Evolutionary conservation across 2,329 filamentous ascomycete species (phyloP), one percentile per base, ranked within the genome.

Genomic region (Penicillium griseofulvum): DNA sequence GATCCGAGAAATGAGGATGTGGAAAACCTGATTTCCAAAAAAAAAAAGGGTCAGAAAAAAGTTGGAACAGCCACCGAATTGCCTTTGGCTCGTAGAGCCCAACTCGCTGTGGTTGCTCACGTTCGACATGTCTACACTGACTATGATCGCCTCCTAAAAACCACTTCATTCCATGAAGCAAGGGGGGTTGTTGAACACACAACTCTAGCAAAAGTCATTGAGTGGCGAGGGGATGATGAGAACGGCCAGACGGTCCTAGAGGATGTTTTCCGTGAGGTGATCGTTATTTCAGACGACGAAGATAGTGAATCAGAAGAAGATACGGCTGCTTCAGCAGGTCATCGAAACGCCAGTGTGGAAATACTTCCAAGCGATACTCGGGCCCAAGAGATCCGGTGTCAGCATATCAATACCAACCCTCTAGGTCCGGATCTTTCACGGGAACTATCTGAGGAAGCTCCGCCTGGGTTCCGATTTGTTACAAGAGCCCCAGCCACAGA

Each of bases 261-360:
- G 65, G 83, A 86, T 61, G 81, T 84, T 29, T 83, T 87, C 50
- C 80, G 82, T 47, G 84, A 87, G 68, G 81, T 85, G 55, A 85
- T 87, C 62, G 80, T 86, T 50, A 81, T 87, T 52, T 83, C 84
- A 50, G 83, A 85, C 64, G 83, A 85, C 61, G 82, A 85, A 50
- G 81, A 83, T 41, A 74, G 74, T 49, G 74, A 77, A 41, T 68
- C 68, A 26, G 75, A 76, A 52, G 70, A 76, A 48, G 74, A 72
- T 47, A 60, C 65, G 31, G 58, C 61, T 9, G 52, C 62, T 28
- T 59, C 57, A 44, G 48, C 65, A 42, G 56, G 48, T 48, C 66
- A 70, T 37, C 71, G 70, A 42, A 70, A 75, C 57, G 65, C 67
- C 19, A 78, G 72, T 52, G 69, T 79, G 55, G 75, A 79, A 57